phyloP scores from a whole-genome alignment of 768 basidiomycete genomes.

The Pisolithus marmoratus region DNA sequence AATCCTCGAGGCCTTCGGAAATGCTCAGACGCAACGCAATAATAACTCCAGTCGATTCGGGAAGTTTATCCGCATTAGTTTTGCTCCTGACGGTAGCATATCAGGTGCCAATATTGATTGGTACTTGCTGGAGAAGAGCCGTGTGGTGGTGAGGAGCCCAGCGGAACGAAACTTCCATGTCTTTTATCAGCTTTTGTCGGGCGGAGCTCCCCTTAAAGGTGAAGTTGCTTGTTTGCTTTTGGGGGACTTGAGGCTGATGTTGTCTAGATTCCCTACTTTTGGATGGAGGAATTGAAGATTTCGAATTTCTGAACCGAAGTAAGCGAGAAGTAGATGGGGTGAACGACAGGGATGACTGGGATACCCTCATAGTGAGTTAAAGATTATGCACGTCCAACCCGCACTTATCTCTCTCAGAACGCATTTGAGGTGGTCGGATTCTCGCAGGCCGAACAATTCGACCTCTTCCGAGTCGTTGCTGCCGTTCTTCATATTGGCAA shows the following conservation, averaged over 20 bases:
- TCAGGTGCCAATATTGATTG: constrained; percentile 98
- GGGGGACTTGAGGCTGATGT: constrained; percentile 5
- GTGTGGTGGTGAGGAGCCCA: constrained; percentile 82
- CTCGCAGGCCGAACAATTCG: constrained; percentile 73
- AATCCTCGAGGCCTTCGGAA: constrained; percentile 95
- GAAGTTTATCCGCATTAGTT: constrained; percentile 95
- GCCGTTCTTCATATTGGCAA: constrained; percentile 96
- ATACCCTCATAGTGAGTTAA: constrained; percentile 54
- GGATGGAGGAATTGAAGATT: constrained; percentile 69
- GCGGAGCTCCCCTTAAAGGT: constrained; percentile 70
- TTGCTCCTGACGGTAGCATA: constrained; percentile 89
- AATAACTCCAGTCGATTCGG: constrained; percentile 99
- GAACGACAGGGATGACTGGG: constrained; percentile 89
- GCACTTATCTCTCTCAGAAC: constrained; percentile 36
- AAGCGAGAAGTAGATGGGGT: constrained; percentile 92
- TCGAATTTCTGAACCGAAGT: constrained; percentile 88
- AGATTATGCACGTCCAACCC: neutral
- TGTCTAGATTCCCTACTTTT: constrained; percentile 65
- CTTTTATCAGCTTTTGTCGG: constrained; percentile 90
- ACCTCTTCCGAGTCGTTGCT: constrained; percentile 91
- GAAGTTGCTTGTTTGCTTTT: constrained; percentile 11
- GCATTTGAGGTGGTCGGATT: constrained; percentile 92
- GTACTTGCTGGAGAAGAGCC: constrained; percentile 97
- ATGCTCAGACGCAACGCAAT: constrained; percentile 96
- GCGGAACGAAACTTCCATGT: constrained; percentile 95